Percentiles rank a stretch among this genome's conserved stretches.
Evolutionary conservation across 2,329 filamentous ascomycete genomes (phyloP).

Genomic region (Aspergillus awamori): DNA sequence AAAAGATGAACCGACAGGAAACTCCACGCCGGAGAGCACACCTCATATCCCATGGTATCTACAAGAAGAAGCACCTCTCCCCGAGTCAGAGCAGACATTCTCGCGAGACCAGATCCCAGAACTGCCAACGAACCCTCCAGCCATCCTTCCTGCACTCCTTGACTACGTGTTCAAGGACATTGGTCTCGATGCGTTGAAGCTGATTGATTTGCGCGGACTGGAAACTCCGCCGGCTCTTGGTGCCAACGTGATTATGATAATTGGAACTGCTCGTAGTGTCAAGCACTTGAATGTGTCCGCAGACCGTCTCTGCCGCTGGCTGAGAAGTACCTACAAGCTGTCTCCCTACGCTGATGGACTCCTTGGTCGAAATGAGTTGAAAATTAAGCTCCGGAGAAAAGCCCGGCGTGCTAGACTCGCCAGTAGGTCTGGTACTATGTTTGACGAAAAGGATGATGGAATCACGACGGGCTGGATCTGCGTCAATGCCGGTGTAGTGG

Average conservation of each 20-base stretch:
- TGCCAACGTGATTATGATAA: constrained; percentile 85
- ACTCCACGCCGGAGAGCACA: constrained; percentile 12
- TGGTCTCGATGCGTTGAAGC: constrained; percentile 76
- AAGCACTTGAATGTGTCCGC: constrained; percentile 91
- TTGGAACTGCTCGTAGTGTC: constrained; percentile 88
- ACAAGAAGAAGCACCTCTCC: constrained; percentile 61
- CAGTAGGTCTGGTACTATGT: constrained; percentile 66
- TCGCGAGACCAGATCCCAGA: constrained; percentile 62
- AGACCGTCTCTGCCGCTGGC: constrained; percentile 84
- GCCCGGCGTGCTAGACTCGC: constrained; percentile 80
- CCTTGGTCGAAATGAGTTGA: constrained; percentile 86
- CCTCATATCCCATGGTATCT: constrained; percentile 74
- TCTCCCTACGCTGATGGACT: constrained; percentile 81
- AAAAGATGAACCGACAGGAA: constrained; percentile 3
- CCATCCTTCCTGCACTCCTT: constrained; percentile 71
- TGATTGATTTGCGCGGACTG: constrained; percentile 81
- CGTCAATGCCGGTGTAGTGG: constrained; percentile 77
- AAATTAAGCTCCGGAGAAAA: constrained; percentile 79
- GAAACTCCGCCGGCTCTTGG: constrained; percentile 87
- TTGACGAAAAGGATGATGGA: constrained; percentile 72
- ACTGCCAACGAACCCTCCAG: constrained; percentile 69
- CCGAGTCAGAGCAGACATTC: constrained; percentile 48
- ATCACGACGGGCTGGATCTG: constrained; percentile 96
- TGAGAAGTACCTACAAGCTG: constrained; percentile 72
- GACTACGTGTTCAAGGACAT: constrained; percentile 80